Base-by-base conservation (phyloP, 129 eudicot genomes). In the Glebionis coronaria region DNA sequence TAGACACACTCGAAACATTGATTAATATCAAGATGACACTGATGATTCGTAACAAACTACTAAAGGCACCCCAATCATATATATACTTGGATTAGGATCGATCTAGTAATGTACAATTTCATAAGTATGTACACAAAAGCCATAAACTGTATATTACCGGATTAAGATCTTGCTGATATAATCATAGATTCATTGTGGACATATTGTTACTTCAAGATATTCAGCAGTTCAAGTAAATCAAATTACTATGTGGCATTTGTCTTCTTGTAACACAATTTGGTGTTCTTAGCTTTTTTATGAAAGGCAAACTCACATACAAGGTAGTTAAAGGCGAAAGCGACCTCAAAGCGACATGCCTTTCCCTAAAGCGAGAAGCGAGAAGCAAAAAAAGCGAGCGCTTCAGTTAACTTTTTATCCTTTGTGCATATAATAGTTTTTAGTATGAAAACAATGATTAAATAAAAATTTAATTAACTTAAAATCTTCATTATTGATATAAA, bases 1-100 rank as follows among this genome's bases (percentile, higher is more conserved):
- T 63, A 70, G 75, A 68, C 75, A 69, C 44, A 61, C 31, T 28
- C 50, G 59, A 68, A 69, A 76, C 19, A 21, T 44, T 9, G 64
- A 67, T 59, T 70, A 44, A 23, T 8, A 5, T 58, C 59, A 28
- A 75, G 69, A 40, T 75, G 73, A 68, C 49, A 40, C 8, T 0
- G 56, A 68, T 60, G 74, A 62, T 75, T 60, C 47, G 54, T 16
- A 51, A 68, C 25, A 74, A 68, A 19, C 25, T 9, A 35, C 1
- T 40, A 40, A 52, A 9, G 46, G 56, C 28, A 16, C 55, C 44
- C 55, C 16, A 16, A 59, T 44, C 2, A 11, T 12, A 15, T 29
- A 2, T 14, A 61, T 61, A 35, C 42, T 35, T 9, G 27, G 44
- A 27, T 31, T 61, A 31, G 16, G 65, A 9, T 60, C 25, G 65